Conservation (phyloP, 345 rosid species). For the Salix exigua region DNA sequence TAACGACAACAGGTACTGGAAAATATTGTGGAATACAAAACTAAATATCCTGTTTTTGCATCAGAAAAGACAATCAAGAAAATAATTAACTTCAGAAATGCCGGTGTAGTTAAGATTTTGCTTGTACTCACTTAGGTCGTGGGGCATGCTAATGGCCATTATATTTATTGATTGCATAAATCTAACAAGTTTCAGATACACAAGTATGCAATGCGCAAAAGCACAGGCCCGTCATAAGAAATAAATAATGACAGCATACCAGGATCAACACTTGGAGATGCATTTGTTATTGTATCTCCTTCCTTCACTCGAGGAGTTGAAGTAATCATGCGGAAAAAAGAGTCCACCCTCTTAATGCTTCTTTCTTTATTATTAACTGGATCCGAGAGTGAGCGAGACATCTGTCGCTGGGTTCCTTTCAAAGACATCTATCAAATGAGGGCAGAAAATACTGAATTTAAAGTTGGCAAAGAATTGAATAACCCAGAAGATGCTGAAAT, state of each 20-base stretch:
- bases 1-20: not conserved
- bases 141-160: too few relatives aligned
- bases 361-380: conserved; percentile 64
- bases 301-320: conserved; percentile 75
- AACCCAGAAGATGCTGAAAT: not conserved
- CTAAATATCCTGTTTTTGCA: not conserved
- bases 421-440: conserved; percentile 16
- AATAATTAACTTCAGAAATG: too few relatives aligned
- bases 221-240: not conserved
- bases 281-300: conserved; percentile 38
- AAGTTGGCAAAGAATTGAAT: not conserved
- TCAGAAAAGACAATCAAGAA: not conserved
- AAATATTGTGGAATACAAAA: not conserved
- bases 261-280: conserved; percentile 38
- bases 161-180: not conserved
- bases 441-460: not conserved
- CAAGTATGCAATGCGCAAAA: not conserved
- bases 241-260: conserved; percentile 31
- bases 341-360: conserved; percentile 70
- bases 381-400: conserved; percentile 79
- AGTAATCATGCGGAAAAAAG: conserved; percentile 82
- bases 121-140: too few relatives aligned
- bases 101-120: too few relatives aligned
- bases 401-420: conserved; percentile 44
- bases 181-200: not conserved